Percentiles rank a stretch among this genome's conserved stretches.
phyloP scores from a whole-genome alignment of 345 rosid species.

The Gossypium longicalyx region DNA sequence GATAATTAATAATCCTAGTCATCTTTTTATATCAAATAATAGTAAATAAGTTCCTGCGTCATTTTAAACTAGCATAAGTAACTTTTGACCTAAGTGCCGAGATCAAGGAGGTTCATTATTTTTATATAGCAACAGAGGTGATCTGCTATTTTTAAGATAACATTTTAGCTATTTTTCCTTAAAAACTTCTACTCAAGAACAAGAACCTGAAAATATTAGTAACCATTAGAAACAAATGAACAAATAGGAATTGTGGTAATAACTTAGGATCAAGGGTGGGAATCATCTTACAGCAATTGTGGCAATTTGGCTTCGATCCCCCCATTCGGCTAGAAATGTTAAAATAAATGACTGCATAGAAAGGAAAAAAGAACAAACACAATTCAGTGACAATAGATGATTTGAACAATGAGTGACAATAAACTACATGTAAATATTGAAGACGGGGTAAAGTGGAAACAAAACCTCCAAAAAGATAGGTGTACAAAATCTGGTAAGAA shows the following conservation, averaged over 20 bases:
- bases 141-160: background rate
- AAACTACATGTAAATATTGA: background rate
- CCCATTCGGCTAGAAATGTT: slow-evolving; percentile 99
- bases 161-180: background rate
- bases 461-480: slow-evolving; percentile 90
- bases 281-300: slow-evolving; percentile 88
- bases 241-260: background rate
- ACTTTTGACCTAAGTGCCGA: background rate
- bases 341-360: slow-evolving; percentile 76
- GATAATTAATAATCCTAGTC: background rate
- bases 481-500: slow-evolving; percentile 90
- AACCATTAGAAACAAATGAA: background rate
- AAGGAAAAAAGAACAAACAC: slow-evolving; percentile 8
- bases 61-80: background rate
- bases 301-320: slow-evolving; percentile 98
- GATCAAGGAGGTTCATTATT: background rate
- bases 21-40: background rate
- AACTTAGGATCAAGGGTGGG: slow-evolving; percentile 3
- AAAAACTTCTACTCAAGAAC: background rate
- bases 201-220: background rate
- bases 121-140: background rate
- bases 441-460: background rate
- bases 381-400: background rate
- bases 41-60: background rate
- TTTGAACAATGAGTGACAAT: slow-evolving; percentile 1